phyloP scores from a whole-genome alignment of 148 eudicot genomes.

The Talinum fruticosum region DNA sequence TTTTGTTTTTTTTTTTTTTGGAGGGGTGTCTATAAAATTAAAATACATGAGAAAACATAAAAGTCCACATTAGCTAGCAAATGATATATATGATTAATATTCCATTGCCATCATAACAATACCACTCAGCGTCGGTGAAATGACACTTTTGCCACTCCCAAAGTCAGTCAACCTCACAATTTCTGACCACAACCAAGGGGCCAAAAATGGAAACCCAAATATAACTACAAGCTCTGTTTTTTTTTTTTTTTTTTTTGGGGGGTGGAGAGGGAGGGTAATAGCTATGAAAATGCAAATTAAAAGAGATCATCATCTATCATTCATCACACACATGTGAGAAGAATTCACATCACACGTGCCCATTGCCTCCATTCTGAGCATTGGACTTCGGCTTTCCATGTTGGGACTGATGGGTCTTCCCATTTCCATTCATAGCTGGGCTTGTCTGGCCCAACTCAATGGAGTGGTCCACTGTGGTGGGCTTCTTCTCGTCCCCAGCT shows the following conservation, averaged over 20 bases:
- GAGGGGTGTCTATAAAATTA: too few species aligned
- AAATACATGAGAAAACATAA: background rate
- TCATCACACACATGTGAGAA: background rate
- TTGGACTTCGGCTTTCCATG: slow-evolving; percentile 21
- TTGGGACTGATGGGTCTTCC: slow-evolving; percentile 26
- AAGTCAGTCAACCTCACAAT: background rate
- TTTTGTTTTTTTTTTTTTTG: background rate
- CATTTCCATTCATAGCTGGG: background rate
- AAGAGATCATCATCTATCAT: background rate
- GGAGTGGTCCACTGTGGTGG: slow-evolving; percentile 29
- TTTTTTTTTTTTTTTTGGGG: background rate
- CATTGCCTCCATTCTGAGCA: slow-evolving; percentile 1
- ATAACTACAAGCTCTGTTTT: background rate
- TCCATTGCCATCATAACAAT: background rate
- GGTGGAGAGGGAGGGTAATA: background rate
- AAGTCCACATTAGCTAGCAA: background rate
- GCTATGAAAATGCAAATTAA: background rate
- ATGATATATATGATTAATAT: background rate
- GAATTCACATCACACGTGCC: slow-evolving; percentile 10
- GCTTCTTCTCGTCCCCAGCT: slow-evolving; percentile 32
- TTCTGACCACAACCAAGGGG: background rate
- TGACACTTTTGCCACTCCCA: background rate
- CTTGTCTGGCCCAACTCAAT: slow-evolving; percentile 48
- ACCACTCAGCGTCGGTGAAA: background rate
- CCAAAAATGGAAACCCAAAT: background rate